Evolutionary conservation across 306 rosid species (phyloP).

Genomic region (Ziziphus jujuba): DNA sequence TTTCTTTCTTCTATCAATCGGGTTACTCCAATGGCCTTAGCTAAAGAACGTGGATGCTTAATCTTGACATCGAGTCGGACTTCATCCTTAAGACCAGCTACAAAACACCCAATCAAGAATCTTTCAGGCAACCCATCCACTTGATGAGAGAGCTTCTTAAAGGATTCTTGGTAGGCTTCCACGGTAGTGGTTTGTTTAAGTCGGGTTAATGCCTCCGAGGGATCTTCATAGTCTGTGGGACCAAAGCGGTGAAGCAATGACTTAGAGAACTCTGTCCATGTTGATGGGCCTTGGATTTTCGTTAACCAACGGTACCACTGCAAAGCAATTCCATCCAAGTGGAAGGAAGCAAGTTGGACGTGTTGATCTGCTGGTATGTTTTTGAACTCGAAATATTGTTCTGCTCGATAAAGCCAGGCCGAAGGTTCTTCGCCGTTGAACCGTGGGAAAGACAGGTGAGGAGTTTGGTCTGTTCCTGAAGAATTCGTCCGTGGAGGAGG

Average conservation of each 20-base stretch:
- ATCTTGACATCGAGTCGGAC: neutral
- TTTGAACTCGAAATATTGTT: neutral
- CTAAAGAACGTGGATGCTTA: too few species aligned
- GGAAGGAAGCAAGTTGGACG: neutral
- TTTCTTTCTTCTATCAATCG: too few species aligned
- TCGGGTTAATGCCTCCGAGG: neutral
- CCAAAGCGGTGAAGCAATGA: neutral
- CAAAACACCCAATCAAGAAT: conserved; percentile 1
- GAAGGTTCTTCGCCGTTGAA: neutral
- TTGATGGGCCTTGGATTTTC: neutral
- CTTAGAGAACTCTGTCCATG: neutral
- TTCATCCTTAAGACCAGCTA: neutral
- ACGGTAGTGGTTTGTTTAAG: neutral
- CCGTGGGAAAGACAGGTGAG: neutral
- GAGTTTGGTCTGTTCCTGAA: neutral
- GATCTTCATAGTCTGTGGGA: neutral
- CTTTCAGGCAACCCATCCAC: neutral
- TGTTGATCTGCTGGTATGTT: neutral
- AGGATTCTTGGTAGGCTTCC: neutral
- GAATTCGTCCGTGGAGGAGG: too few species aligned
- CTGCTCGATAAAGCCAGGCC: neutral
- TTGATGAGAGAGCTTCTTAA: neutral
- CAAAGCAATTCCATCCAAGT: neutral
- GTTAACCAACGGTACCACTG: neutral
- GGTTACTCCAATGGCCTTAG: neutral